Percentiles rank a stretch among this genome's conserved stretches.
These are phyloP conservation scores for Fraxinus sp. DNA, from an alignment of 305 asterid species.

Conservation along the genomic window DNA sequence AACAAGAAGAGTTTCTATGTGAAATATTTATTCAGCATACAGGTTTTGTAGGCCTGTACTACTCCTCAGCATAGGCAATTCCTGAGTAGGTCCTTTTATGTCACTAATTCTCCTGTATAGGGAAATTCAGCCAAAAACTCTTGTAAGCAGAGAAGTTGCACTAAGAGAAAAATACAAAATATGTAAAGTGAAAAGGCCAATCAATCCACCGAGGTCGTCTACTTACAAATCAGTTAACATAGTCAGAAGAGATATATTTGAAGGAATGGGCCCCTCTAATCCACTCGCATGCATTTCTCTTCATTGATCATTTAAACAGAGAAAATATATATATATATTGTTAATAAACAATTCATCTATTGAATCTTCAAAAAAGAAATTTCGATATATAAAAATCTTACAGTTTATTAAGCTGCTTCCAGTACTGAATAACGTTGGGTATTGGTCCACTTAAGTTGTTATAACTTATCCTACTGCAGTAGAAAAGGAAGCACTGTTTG, in stretches of 20 bases:
- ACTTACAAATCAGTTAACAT: constrained; percentile 69
- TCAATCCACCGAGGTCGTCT: constrained; percentile 6
- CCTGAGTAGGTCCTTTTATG: constrained; percentile 62
- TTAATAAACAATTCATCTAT: background rate
- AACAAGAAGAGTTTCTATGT: constrained; percentile 12
- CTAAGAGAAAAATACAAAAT: background rate
- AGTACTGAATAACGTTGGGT: constrained; percentile 70
- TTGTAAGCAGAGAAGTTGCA: background rate
- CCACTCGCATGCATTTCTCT: constrained; percentile 93
- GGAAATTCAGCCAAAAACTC: constrained; percentile 24
- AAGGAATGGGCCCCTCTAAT: constrained; percentile 81
- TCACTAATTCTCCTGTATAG: constrained; percentile 82
- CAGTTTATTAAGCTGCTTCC: constrained; percentile 74
- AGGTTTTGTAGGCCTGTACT: constrained; percentile 43
- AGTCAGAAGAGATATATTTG: constrained; percentile 59
- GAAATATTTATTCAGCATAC: constrained; percentile 43
- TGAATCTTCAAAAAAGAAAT: background rate
- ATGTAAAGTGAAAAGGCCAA: background rate
- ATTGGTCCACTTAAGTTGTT: constrained; percentile 70
- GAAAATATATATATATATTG: background rate
- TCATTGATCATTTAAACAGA: constrained; percentile 29
- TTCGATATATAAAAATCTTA: constrained; percentile 37
- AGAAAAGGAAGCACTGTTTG: constrained; percentile 17
- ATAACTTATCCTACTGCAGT: constrained; percentile 76
- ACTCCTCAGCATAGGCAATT: constrained; percentile 67